Percentiles rank a stretch among this genome's conserved stretches.
Evolutionary conservation across 306 rosid species (phyloP).

Genomic region (Lagenaria siceraria): DNA sequence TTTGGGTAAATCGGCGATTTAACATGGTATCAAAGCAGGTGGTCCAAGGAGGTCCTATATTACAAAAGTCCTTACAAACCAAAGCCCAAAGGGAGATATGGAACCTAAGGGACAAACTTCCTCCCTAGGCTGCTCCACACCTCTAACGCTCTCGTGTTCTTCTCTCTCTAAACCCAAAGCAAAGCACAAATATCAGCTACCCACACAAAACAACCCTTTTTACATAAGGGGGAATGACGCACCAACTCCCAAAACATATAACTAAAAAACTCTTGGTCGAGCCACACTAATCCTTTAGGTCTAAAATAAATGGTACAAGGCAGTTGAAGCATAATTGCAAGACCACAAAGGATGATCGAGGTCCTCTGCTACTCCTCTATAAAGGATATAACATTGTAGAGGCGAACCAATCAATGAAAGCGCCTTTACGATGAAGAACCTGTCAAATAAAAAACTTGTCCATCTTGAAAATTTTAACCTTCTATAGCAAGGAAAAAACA

Average conservation of each 20-base stretch:
- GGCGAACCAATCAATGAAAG: not conserved
- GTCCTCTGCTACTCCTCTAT: not conserved
- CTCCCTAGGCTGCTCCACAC: not conserved
- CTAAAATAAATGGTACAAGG: not conserved
- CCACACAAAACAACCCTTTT: not conserved
- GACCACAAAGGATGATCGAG: not conserved
- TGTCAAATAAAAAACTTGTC: not conserved
- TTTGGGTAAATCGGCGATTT: no score
- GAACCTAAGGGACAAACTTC: not conserved
- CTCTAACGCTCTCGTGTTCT: not conserved
- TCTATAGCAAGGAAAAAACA: not conserved
- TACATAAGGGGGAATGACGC: no score
- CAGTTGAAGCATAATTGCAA: no score
- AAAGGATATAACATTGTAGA: not conserved
- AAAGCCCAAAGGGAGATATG: not conserved
- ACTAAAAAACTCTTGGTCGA: not conserved
- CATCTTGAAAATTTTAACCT: no score
- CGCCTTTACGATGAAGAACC: not conserved
- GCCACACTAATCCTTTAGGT: not conserved
- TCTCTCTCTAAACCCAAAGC: no score
- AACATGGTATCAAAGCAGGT: no score
- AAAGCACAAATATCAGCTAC: no score
- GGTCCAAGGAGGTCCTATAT: no score
- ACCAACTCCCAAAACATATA: no score
- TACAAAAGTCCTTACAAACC: not conserved